Conservation (phyloP, 2,329 filamentous ascomycete species). For the Tetracladium maxilliforme region DNA sequence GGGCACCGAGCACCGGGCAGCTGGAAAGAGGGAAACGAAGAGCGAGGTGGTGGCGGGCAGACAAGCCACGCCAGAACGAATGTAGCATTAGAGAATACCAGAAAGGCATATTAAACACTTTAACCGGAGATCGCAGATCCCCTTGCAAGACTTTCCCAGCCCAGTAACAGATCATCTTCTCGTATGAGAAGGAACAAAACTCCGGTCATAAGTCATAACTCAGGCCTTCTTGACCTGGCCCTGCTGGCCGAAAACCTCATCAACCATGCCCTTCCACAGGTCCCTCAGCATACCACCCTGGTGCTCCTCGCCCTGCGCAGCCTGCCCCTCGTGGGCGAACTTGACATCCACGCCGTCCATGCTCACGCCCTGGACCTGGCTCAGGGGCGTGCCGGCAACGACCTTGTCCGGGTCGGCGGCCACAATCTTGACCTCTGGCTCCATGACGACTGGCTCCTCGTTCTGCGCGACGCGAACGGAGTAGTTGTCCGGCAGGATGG, state of each 20-base stretch:
- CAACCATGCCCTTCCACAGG: conserved; percentile 40
- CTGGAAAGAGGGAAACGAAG: too few relatives aligned
- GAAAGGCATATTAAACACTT: too few relatives aligned
- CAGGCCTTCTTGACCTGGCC: too few relatives aligned
- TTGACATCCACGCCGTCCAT: conserved; percentile 35
- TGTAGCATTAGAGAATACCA: too few relatives aligned
- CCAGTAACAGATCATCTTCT: too few relatives aligned
- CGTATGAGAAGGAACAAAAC: too few relatives aligned
- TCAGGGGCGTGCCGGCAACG: conserved; percentile 33
- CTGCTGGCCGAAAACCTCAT: conserved; percentile 25
- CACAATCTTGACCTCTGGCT: conserved; percentile 35
- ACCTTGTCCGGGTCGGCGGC: conserved; percentile 40
- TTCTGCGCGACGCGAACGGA: conserved; percentile 17
- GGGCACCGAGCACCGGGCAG: too few relatives aligned
- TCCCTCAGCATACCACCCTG: conserved; percentile 33
- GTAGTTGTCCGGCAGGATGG: conserved; percentile 46
- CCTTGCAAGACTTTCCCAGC: too few relatives aligned
- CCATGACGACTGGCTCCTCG: conserved; percentile 22
- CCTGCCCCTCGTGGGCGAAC: conserved; percentile 28
- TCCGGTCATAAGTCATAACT: too few relatives aligned
- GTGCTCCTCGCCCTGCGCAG: conserved; percentile 12
- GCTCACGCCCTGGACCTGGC: conserved; percentile 37
- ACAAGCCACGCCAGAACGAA: too few relatives aligned
- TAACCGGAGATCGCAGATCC: too few relatives aligned
- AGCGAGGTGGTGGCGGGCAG: too few relatives aligned